Evolutionary conservation across 352 stramenopile genomes (phyloP).

Genomic region (Peronospora farinosa): DNA sequence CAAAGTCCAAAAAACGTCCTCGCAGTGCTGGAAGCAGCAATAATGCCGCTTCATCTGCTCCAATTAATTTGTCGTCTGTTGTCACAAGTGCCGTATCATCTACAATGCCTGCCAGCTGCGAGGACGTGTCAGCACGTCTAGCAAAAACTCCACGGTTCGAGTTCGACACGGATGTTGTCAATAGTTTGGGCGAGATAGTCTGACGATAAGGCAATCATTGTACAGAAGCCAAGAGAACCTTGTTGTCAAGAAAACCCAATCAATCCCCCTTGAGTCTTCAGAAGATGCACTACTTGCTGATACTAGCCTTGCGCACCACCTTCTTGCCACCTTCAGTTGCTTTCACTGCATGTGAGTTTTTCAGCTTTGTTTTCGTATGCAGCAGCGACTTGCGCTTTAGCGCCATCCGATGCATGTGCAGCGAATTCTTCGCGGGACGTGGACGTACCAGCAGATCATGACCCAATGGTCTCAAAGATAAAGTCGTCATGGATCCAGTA

Average conservation of each 20-base stretch:
- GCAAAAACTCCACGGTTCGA: slow-evolving; percentile 51
- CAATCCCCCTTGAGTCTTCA: slow-evolving; percentile 6
- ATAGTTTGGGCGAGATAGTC: slow-evolving; percentile 51
- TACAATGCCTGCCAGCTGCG: slow-evolving; percentile 6
- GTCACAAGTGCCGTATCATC: slow-evolving; percentile 13
- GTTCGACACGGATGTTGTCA: slow-evolving; percentile 56
- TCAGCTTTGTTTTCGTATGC: slow-evolving; percentile 48
- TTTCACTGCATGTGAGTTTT: slow-evolving; percentile 35
- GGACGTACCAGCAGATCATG: slow-evolving; percentile 53
- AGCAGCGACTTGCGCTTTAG: slow-evolving; percentile 67
- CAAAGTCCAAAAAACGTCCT: slow-evolving; percentile 60
- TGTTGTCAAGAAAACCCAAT: slow-evolving; percentile 9
- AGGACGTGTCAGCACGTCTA: slow-evolving; percentile 19
- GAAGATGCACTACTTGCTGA: slow-evolving; percentile 27
- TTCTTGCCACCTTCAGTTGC: slow-evolving; percentile 37
- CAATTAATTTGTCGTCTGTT: slow-evolving; percentile 1
- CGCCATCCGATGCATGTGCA: slow-evolving; percentile 79
- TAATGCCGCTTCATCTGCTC: slow-evolving; percentile 5
- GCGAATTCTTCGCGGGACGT: slow-evolving; percentile 60
- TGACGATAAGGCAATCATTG: slow-evolving; percentile 11
- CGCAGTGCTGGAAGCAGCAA: slow-evolving; percentile 21
- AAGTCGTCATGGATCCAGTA: slow-evolving; percentile 1
- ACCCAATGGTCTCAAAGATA: slow-evolving; percentile 42
- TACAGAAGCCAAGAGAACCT: background rate
- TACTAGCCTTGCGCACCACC: slow-evolving; percentile 47